Conservation (phyloP, 108 stramenopile species). For the Skeletonema tropicum region DNA sequence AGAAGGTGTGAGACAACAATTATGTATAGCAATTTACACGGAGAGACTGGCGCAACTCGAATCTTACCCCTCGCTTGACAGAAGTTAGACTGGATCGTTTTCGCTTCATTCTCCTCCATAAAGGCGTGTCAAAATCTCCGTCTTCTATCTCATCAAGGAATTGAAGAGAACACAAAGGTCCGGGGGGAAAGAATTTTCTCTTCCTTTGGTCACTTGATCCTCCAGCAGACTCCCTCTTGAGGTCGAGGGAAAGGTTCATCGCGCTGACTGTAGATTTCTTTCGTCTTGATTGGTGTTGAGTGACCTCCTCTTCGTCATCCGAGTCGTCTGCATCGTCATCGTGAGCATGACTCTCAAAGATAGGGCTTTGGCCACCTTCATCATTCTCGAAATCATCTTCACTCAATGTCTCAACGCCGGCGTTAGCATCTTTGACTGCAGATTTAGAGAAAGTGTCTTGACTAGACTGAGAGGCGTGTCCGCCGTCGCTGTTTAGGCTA, state of each 20-base stretch:
- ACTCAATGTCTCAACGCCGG: background rate
- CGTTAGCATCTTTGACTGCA: slow-evolving; percentile 1
- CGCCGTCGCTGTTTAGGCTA: background rate
- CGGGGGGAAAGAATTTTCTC: slow-evolving; percentile 30
- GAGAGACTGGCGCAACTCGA: background rate
- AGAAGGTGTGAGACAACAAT: background rate
- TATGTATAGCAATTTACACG: background rate
- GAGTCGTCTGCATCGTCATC: background rate
- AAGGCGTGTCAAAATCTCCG: slow-evolving; percentile 16
- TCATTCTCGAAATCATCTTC: slow-evolving; percentile 7
- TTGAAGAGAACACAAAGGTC: slow-evolving; percentile 28
- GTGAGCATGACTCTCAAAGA: background rate
- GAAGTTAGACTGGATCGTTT: slow-evolving; percentile 14
- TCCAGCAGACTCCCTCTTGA: slow-evolving; percentile 1
- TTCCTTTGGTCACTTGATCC: background rate
- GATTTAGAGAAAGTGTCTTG: background rate
- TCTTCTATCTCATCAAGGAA: slow-evolving; percentile 26
- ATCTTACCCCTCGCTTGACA: background rate
- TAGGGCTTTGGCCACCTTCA: slow-evolving; percentile 5
- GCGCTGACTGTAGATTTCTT: background rate
- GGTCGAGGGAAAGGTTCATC: slow-evolving; percentile 6
- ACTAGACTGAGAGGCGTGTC: background rate
- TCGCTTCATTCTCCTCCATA: slow-evolving; percentile 30
- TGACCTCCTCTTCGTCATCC: background rate
- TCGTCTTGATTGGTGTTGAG: background rate